These are phyloP conservation scores for Wickerhamomyces bisporus DNA, from an alignment of 805 yeast genomes.

Conservation along the genomic window DNA sequence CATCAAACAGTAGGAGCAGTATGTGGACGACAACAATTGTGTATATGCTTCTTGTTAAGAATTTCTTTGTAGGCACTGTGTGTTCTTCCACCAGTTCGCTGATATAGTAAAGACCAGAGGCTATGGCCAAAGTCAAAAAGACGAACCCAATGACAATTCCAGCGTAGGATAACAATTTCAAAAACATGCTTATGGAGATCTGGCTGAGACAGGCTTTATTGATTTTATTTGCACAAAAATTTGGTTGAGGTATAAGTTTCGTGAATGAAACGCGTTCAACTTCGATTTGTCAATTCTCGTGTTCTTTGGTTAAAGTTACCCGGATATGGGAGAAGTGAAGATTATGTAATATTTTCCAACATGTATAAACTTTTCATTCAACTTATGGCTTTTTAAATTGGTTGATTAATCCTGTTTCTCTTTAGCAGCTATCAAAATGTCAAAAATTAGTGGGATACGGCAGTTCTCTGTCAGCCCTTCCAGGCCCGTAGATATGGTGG, in stretches of 20 bases:
- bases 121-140: slow-evolving; percentile 61
- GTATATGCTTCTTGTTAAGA: slow-evolving; percentile 60
- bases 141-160: slow-evolving; percentile 61
- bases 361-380: no score
- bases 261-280: no score
- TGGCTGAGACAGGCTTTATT: not conserved
- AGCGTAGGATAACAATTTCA: slow-evolving; percentile 50
- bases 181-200: slow-evolving; percentile 38
- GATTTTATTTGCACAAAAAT: not conserved
- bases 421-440: no score
- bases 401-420: no score
- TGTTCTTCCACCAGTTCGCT: slow-evolving; percentile 94
- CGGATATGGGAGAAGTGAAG: no score
- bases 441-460: not conserved
- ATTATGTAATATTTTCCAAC: no score
- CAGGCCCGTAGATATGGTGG: not conserved
- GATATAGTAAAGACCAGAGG: slow-evolving; percentile 86
- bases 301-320: no score
- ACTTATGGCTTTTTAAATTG: no score
- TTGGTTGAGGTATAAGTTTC: no score
- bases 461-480: not conserved
- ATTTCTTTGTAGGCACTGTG: slow-evolving; percentile 73
- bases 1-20: slow-evolving; percentile 65
- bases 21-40: slow-evolving; percentile 49
- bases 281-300: no score